Base-by-base conservation (phyloP, 2,329 filamentous ascomycete genomes). In the Penicillium frequentans region DNA sequence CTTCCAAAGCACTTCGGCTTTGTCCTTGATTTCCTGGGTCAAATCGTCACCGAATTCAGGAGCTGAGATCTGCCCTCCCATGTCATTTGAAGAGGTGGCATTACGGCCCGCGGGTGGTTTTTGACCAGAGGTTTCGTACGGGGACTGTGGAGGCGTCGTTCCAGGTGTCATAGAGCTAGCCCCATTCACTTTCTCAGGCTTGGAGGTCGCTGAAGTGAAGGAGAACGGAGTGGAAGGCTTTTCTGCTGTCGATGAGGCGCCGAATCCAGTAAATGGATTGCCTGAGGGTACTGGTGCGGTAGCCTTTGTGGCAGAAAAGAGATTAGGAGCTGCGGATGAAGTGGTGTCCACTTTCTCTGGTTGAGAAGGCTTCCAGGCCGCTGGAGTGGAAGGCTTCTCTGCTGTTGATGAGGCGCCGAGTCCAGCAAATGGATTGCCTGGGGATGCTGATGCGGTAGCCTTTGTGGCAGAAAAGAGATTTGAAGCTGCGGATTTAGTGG, bases 1-100 rank as follows among this genome's bases (percentile, higher is more conserved):
- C 31, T 70, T 72, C 49, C 70, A 69, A 6, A 68, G 24, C 7
- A 65, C 45, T 42, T 69, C 65, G 11, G 61, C 49, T 29, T 68
- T 58, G 24, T 60, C 62, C 21, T 61, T 61, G 7, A 58, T 43
- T 7, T 63, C 55, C 49, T 65, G 57, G 26, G 48, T 64, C 31
- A 67, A 37, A 46, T 58, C 52, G 23, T 56, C 27, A 13, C 68
- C 58, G 21, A 70, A 47, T 24, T 56, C 54, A 3, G 66, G 65
- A 47, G 58, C 55, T 2, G 68, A 44, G 11, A 59, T 52, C n/a
- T 42, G 19, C 5, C 11, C 39, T 13, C 46, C 13, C 26, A 29
- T 16, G 26, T 27, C 35, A n/a, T 47, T 47, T 19, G 45, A 13
- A 19, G 16, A 11, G 27, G 27, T 19, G n/a, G 27, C 11, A 11